Evolutionary conservation across 2,329 filamentous ascomycete species (phyloP), one percentile per base, ranked within the genome.

Genomic region (Monilinia aucupariae): DNA sequence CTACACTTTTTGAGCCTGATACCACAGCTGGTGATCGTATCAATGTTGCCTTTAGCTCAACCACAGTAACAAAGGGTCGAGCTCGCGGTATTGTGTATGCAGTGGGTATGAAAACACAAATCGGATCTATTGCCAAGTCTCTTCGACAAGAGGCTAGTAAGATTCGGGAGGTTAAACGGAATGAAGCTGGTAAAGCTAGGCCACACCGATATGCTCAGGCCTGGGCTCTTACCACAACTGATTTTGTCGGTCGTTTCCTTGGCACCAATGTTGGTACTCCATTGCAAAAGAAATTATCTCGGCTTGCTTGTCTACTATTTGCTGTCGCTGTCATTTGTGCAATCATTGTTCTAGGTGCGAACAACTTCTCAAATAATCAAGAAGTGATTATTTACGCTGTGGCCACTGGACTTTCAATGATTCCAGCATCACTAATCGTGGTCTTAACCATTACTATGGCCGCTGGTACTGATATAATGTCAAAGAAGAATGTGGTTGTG

Each of bases 371-470:
- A 10, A 74, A 75, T 54, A 75, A 78, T 20, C 77, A 76, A 39
- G 83, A 85, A 68, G 82, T 86, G 63, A 84, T 86, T 64, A 85
- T 87, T 67, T 86, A 86, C 68, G 84, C 83, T 3, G 83, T 86
- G 9, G 82, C 82, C 0, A 82, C 80, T 1, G 81, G 80, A 27
- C 73, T 86, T 22, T 82, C 79, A 39, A 86, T 86, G 81, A 85
- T 87, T 68, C 84, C 84, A 0, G 84, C 82, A 4, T 83, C 82
- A 45, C 76, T 88, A 50, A 83, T 88, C 41, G 84, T 86, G 5
- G 85, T 88, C 3, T 75, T 88, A 37, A 88, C 85, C 2, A 87
- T 88, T 61, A 88, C 85, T 4, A 86, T 88, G 78, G 82, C 84
- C 15, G 82, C 82, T 39, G 84, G 83, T 4, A 84, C 83, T 6